A percentile compares a stretch with the other conserved stretches of the same genome.
These are phyloP conservation scores for Gelatoporia subvermispora DNA, from an alignment of 768 basidiomycete genomes.

Conservation along the genomic window DNA sequence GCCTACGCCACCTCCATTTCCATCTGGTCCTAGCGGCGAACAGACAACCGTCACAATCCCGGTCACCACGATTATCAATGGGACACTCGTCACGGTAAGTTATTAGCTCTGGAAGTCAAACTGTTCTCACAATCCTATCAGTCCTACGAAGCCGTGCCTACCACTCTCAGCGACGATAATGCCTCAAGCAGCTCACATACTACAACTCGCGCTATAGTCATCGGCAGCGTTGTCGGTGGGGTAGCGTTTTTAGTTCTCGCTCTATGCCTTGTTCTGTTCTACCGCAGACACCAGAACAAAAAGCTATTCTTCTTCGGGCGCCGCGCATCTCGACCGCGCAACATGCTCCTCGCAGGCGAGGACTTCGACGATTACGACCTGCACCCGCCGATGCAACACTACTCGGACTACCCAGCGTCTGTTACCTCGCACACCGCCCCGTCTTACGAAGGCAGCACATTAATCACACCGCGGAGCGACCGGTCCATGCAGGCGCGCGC, in stretches of 20 bases:
- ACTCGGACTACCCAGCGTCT: conserved; percentile 20
- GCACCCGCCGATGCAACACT: conserved; percentile 15
- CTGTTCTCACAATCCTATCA: neutral
- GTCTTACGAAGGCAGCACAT: conserved; percentile 7
- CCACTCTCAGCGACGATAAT: conserved; percentile 9
- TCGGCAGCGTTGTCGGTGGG: conserved; percentile 26
- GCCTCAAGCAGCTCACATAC: conserved; percentile 1
- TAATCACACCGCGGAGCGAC: conserved; percentile 8
- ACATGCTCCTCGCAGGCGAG: conserved; percentile 23
- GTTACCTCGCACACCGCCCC: conserved; percentile 8
- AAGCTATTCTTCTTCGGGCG: conserved; percentile 23
- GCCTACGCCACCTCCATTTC: neutral
- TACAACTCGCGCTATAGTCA: conserved; percentile 22
- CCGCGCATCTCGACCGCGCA: conserved; percentile 15
- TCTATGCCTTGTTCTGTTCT: conserved; percentile 25
- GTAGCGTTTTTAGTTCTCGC: conserved; percentile 20
- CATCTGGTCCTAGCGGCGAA: neutral
- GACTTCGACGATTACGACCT: conserved; percentile 24
- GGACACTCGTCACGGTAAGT: too few species aligned
- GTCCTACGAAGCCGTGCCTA: conserved; percentile 20
- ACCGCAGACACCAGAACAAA: conserved; percentile 23
- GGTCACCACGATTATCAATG: neutral
- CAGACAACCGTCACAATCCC: conserved; percentile 1
- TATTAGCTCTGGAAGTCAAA: neutral
- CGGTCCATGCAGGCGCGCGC: neutral